Evolutionary conservation across 768 basidiomycete species (phyloP).

Genomic region (Rhodotorula taiwanensis): DNA sequence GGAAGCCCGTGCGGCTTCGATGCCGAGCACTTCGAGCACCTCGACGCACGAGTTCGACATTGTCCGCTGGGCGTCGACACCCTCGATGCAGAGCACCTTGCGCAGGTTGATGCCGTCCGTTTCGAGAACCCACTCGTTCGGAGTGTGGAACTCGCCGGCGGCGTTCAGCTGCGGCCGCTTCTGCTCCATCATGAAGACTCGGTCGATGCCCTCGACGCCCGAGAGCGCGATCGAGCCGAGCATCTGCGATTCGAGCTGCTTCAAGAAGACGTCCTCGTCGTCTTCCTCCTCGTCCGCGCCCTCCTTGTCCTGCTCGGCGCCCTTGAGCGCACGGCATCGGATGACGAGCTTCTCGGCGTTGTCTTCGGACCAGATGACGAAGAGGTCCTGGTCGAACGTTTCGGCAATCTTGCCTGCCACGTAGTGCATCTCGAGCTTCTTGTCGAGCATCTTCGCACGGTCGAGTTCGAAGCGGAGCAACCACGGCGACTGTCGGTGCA

Average conservation of each 20-base stretch:
- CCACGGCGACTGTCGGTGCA: constrained; percentile 93
- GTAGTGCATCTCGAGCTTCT: constrained; percentile 88
- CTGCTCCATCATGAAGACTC: constrained; percentile 88
- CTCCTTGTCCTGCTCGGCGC: constrained; percentile 76
- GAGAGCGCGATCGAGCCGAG: constrained; percentile 89
- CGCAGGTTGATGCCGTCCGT: constrained; percentile 95
- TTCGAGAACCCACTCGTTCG: constrained; percentile 85
- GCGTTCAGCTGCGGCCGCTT: constrained; percentile 61
- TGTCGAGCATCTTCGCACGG: constrained; percentile 94
- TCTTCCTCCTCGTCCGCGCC: constrained; percentile 49
- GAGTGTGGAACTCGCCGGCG: constrained; percentile 54
- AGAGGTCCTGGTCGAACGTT: constrained; percentile 89
- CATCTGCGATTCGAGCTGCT: constrained; percentile 93
- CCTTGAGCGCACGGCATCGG: constrained; percentile 79
- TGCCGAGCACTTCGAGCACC: constrained; percentile 86
- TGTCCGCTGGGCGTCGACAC: constrained; percentile 85
- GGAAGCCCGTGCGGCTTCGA: constrained; percentile 90
- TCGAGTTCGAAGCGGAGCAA: constrained; percentile 92
- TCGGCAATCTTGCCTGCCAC: constrained; percentile 89
- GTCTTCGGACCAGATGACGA: constrained; percentile 98
- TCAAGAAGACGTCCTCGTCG: constrained; percentile 93
- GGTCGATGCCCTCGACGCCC: constrained; percentile 80
- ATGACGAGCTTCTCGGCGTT: constrained; percentile 96
- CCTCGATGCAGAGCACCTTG: constrained; percentile 89
- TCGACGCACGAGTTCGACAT: constrained; percentile 97